These are phyloP conservation scores for Trypanosoma theileri DNA, from an alignment of 208 protist genomes.

Conservation along the genomic window DNA sequence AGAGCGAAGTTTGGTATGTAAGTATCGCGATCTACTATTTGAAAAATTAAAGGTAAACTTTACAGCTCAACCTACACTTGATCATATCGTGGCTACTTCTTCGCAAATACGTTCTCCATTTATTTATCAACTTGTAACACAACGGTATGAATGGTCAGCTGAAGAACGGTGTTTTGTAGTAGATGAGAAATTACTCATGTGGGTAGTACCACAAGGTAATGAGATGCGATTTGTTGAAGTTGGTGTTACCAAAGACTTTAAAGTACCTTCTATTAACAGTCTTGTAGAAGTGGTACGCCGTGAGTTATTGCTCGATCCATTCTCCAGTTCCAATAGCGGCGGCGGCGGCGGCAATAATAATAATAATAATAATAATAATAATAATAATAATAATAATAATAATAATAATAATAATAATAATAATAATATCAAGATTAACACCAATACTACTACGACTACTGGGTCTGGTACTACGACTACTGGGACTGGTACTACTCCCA, in stretches of 20 bases:
- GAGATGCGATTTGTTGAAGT: slow-evolving; percentile 89
- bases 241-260: slow-evolving; percentile 79
- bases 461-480: background rate
- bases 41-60: slow-evolving; percentile 86
- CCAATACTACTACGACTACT: too few relatives aligned
- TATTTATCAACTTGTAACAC: slow-evolving; percentile 68
- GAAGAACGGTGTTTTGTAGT: slow-evolving; percentile 38
- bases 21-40: slow-evolving; percentile 72
- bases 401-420: too few relatives aligned
- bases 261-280: slow-evolving; percentile 49
- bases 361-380: too few relatives aligned
- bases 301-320: slow-evolving; percentile 64
- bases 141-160: slow-evolving; percentile 68
- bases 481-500: background rate
- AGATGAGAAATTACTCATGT: slow-evolving; percentile 79
- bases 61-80: slow-evolving; percentile 54
- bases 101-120: slow-evolving; percentile 56
- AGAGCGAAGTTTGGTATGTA: slow-evolving; percentile 64
- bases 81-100: slow-evolving; percentile 83
- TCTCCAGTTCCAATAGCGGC: background rate
- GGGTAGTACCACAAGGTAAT: slow-evolving; percentile 75
- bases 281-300: slow-evolving; percentile 55
- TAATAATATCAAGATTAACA: too few relatives aligned
- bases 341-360: background rate
- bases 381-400: too few relatives aligned